phyloP scores from a whole-genome alignment of 768 basidiomycete species.

The Hebeloma cylindrosporum region DNA sequence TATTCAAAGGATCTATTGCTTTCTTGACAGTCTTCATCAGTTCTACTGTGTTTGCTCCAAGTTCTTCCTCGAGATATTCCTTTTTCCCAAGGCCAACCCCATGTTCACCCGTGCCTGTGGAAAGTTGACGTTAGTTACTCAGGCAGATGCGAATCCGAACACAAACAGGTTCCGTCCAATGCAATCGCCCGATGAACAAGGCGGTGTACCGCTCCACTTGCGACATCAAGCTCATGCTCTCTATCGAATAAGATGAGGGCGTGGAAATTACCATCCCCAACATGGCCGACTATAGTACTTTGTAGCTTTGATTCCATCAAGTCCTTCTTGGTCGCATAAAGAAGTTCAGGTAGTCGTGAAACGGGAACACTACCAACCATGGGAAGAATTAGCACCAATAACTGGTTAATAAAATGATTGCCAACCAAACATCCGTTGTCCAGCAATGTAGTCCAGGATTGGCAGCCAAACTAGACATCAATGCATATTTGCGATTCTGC shows the following conservation, averaged over 20 bases:
- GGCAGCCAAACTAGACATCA: slow-evolving; percentile 67
- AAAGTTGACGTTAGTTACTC: background rate
- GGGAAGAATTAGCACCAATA: background rate
- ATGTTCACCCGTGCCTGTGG: slow-evolving; percentile 78
- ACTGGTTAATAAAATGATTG: background rate
- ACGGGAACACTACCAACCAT: slow-evolving; percentile 56
- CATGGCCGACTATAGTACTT: slow-evolving; percentile 81
- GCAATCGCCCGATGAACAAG: slow-evolving; percentile 70
- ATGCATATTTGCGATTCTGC: slow-evolving; percentile 83
- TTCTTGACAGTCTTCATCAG: slow-evolving; percentile 86
- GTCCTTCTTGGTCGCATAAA: slow-evolving; percentile 79
- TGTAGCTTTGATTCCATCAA: slow-evolving; percentile 52
- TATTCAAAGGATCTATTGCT: slow-evolving; percentile 73
- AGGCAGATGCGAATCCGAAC: background rate
- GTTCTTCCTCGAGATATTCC: slow-evolving; percentile 78
- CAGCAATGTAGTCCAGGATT: slow-evolving; percentile 67
- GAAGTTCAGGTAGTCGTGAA: slow-evolving; percentile 65
- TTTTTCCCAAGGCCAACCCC: slow-evolving; percentile 88
- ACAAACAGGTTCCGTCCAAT: slow-evolving; percentile 75
- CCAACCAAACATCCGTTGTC: slow-evolving; percentile 88
- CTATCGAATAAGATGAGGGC: slow-evolving; percentile 57
- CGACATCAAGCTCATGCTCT: slow-evolving; percentile 55
- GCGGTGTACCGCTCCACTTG: slow-evolving; percentile 63
- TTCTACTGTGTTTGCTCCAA: slow-evolving; percentile 78
- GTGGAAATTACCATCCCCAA: slow-evolving; percentile 69